Conservation (phyloP, 345 rosid species). For the Citrus sp. region DNA sequence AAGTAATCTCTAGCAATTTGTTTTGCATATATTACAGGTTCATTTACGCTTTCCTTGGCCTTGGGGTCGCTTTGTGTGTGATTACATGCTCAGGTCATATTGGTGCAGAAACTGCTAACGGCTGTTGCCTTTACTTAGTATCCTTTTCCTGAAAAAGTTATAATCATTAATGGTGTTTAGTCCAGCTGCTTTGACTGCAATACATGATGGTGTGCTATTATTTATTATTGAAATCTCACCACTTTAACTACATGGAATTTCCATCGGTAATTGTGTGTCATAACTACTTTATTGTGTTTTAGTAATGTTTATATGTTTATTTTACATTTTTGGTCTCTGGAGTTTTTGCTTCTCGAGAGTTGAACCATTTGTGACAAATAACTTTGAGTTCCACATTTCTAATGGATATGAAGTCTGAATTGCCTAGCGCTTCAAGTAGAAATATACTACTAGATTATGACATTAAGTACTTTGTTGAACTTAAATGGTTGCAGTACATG, state of each 20-base stretch:
- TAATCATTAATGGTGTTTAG: neutral
- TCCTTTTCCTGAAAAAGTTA: slow-evolving; percentile 17
- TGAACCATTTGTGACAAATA: neutral
- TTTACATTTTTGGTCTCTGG: neutral
- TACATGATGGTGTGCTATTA: neutral
- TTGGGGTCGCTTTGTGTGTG: slow-evolving; percentile 60
- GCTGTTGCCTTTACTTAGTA: slow-evolving; percentile 89
- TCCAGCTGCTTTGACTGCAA: neutral
- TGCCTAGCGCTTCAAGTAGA: neutral
- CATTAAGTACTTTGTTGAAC: slow-evolving; percentile 12
- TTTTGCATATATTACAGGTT: slow-evolving; percentile 54
- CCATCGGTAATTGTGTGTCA: neutral
- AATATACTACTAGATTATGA: neutral
- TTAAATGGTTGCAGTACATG: slow-evolving; percentile 64
- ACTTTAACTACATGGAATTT: neutral
- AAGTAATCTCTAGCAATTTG: neutral
- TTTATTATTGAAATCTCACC: neutral
- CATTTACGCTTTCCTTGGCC: slow-evolving; percentile 68
- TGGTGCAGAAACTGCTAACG: slow-evolving; percentile 80
- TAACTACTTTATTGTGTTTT: slow-evolving; percentile 1
- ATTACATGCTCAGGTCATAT: slow-evolving; percentile 80
- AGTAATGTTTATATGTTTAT: neutral
- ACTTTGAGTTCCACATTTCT: neutral
- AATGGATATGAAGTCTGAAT: neutral
- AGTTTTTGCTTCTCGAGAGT: neutral